Evolutionary conservation across 495 filamentous ascomycete species (phyloP), one percentile per base, ranked within the genome.

Genomic region (Wilcoxina mikolae): DNA sequence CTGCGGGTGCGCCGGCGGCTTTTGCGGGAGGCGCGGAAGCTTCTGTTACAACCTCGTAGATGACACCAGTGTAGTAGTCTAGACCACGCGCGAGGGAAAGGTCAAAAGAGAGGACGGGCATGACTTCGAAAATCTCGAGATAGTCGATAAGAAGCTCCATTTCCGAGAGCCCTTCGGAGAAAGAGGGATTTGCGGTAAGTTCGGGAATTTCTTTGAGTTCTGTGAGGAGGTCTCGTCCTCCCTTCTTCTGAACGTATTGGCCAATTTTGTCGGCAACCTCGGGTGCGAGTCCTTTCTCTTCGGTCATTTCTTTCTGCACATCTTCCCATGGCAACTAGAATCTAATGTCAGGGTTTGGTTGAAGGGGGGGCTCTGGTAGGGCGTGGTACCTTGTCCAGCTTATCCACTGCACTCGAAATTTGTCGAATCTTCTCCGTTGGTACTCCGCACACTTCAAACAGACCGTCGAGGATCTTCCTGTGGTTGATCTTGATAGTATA

Each of bases 401-500:
- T 96, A 71, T 96, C 90, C 15, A 96, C 90, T 3, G 90, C 90
- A 23, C 81, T 86, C 12, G 82, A 87, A 58, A 95, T 95, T 9
- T 80, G 78, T 17, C 90, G 76, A 55, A 94, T 82, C 72, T 91
- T 87, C 44, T 93, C 81, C 33, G 73, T 71, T 0, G 90, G 87
- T 18, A 96, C 90, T 53, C 90, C 89, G 61, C 83, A 89, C 17
- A 95, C 84, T 60, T 82, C 76, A 67, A 96, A 96, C 45, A 96
- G 74, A 33, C 90, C 90, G 56, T 96, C 90, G 35, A 96, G 76
- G 28, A 95, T 88, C 67, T 94, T 93, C 49, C 90, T 76, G 73
- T 94, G 87, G 73, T 95, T 96, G 67, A 95, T 75, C 74, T 95
- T 95, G 69, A 95, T 89, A 3, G 82, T 89, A 60, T 79, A 83